A percentile compares a stretch with the other conserved stretches of the same genome.
Conservation (phyloP, 345 rosid genomes). For the Isatis tinctoria region DNA sequence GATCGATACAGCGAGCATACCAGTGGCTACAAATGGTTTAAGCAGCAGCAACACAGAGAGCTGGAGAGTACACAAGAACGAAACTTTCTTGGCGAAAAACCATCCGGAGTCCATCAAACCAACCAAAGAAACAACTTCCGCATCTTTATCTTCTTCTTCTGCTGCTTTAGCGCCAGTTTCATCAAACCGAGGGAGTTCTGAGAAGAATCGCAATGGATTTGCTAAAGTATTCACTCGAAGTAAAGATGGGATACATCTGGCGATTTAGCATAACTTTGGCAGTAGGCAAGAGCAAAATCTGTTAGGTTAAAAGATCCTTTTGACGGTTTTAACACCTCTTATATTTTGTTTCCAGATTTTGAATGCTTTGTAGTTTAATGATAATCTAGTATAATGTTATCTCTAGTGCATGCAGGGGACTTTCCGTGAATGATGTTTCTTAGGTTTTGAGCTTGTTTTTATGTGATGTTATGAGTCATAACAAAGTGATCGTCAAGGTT, state of each 20-base stretch:
- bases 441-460: background rate
- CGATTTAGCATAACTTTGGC: conserved; percentile 42
- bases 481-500: background rate
- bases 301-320: background rate
- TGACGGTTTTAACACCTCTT: background rate
- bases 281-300: conserved; percentile 11
- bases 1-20: conserved; percentile 58
- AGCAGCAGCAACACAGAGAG: conserved; percentile 38
- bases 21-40: conserved; percentile 27
- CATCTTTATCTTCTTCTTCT: conserved; percentile 23
- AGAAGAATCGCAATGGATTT: conserved; percentile 84
- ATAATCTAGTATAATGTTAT: background rate
- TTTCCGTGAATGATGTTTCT: background rate
- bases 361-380: conserved; percentile 3
- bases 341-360: conserved; percentile 18
- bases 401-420: background rate
- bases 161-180: conserved; percentile 13
- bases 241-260: conserved; percentile 85
- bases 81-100: conserved; percentile 40
- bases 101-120: conserved; percentile 12
- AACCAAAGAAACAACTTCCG: conserved; percentile 25
- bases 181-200: conserved; percentile 47
- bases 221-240: conserved; percentile 81
- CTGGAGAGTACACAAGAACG: conserved; percentile 56
- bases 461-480: background rate